phyloP scores from a whole-genome alignment of 441 rosid genomes.

The Croton setiger region DNA sequence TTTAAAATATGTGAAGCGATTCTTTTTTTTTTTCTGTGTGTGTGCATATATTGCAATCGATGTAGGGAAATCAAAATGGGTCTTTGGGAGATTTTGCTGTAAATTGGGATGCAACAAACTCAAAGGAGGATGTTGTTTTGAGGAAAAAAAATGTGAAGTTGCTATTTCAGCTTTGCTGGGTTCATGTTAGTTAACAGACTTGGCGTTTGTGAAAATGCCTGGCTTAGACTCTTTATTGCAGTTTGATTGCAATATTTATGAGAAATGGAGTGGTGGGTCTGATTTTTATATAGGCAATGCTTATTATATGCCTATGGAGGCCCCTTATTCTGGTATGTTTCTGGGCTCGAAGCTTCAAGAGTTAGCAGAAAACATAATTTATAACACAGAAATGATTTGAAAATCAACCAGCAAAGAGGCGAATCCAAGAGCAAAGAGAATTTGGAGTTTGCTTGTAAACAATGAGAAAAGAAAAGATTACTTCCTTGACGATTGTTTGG shows the following conservation, averaged over 20 bases:
- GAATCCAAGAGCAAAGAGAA: no score
- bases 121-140: conserved; percentile 67
- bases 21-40: no score
- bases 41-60: background rate
- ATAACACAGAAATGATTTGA: no score
- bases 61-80: conserved; percentile 40
- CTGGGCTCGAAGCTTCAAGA: background rate
- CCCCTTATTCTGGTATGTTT: conserved; percentile 49
- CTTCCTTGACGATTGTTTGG: no score
- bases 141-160: conserved; percentile 54
- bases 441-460: no score
- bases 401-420: no score
- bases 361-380: no score
- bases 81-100: conserved; percentile 48
- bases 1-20: no score
- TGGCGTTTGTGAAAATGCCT: conserved; percentile 67
- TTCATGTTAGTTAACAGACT: conserved; percentile 30
- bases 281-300: conserved; percentile 43
- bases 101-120: conserved; percentile 50
- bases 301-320: conserved; percentile 42
- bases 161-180: conserved; percentile 68
- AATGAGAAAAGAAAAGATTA: no score
- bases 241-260: conserved; percentile 55
- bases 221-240: conserved; percentile 58
- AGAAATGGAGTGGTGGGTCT: conserved; percentile 21